phyloP scores from a whole-genome alignment of 2,329 filamentous ascomycete species.

The Hypoxylon sp. region DNA sequence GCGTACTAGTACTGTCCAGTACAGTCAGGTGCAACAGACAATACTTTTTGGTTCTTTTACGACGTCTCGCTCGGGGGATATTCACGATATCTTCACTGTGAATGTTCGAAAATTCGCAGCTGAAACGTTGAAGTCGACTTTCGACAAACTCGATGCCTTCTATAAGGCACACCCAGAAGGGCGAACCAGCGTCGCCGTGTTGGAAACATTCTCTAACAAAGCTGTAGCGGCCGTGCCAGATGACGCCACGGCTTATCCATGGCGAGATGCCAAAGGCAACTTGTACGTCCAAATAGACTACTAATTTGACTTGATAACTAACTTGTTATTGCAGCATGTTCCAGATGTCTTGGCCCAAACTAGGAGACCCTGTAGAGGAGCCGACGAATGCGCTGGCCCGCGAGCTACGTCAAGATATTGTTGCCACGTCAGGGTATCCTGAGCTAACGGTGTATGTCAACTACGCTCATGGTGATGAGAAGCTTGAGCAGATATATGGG shows the following conservation, averaged over 20 bases:
- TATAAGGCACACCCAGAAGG: constrained; percentile 28
- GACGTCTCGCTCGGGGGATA: neutral
- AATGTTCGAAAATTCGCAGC: constrained; percentile 28
- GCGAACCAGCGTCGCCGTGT: neutral
- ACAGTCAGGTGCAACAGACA: constrained; percentile 1
- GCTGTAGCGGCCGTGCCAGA: constrained; percentile 32
- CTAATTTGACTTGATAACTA: neutral
- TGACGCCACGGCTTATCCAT: constrained; percentile 49
- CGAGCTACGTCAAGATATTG: constrained; percentile 29
- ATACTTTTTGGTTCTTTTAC: constrained; percentile 17
- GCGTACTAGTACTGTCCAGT: constrained; percentile 18
- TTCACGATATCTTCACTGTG: constrained; percentile 22
- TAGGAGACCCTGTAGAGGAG: constrained; percentile 17
- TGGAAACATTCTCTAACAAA: constrained; percentile 41
- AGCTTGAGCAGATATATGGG: constrained; percentile 45
- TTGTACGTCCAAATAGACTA: constrained; percentile 26
- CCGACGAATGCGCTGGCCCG: constrained; percentile 21
- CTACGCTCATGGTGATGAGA: constrained; percentile 53
- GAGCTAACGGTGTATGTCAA: constrained; percentile 49
- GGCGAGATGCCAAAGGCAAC: constrained; percentile 44
- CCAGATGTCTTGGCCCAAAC: constrained; percentile 26
- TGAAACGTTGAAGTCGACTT: constrained; percentile 17
- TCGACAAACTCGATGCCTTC: constrained; percentile 40
- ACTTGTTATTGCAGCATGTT: constrained; percentile 27
- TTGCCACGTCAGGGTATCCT: constrained; percentile 31